Percentiles rank a stretch among this genome's conserved stretches.
Evolutionary conservation across 371 early-diverging fungal species (phyloP).

Genomic region (Circinella minor): DNA sequence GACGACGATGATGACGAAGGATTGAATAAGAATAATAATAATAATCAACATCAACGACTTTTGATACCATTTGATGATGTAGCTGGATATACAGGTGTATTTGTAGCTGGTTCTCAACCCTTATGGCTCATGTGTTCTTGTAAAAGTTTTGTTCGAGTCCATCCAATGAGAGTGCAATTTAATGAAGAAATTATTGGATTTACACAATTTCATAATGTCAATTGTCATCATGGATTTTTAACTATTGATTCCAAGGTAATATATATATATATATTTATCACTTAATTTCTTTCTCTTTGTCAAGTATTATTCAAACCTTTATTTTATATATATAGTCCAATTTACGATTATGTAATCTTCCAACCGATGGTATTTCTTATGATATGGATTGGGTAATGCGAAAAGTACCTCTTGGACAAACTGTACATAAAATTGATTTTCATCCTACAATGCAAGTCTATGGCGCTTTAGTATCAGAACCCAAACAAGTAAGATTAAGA

Average conservation of each 20-base stretch:
- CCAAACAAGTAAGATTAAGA: conserved; percentile 65
- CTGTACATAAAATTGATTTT: conserved; percentile 79
- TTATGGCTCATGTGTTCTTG: conserved; percentile 78
- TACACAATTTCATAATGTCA: conserved; percentile 84
- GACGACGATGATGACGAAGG: neutral
- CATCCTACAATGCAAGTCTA: conserved; percentile 85
- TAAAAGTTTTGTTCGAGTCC: conserved; percentile 75
- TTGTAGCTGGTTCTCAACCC: conserved; percentile 85
- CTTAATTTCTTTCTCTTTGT: neutral
- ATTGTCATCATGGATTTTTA: conserved; percentile 85
- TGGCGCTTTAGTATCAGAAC: conserved; percentile 73
- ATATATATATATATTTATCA: neutral
- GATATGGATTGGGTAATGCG: conserved; percentile 89
- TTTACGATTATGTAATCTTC: conserved; percentile 76
- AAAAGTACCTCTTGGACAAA: conserved; percentile 75
- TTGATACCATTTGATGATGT: conserved; percentile 71
- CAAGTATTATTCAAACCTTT: neutral
- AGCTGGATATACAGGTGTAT: conserved; percentile 83
- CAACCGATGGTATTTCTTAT: conserved; percentile 70
- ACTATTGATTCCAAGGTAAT: conserved; percentile 58
- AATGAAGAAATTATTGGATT: conserved; percentile 68
- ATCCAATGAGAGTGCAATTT: conserved; percentile 74
- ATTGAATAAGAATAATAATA: neutral
- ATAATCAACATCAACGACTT: conserved; percentile 27
- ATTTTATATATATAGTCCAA: conserved; percentile 47